Base-by-base conservation (phyloP, 1,284 basidiomycete species). In the Fomitopsis schrenkii region DNA sequence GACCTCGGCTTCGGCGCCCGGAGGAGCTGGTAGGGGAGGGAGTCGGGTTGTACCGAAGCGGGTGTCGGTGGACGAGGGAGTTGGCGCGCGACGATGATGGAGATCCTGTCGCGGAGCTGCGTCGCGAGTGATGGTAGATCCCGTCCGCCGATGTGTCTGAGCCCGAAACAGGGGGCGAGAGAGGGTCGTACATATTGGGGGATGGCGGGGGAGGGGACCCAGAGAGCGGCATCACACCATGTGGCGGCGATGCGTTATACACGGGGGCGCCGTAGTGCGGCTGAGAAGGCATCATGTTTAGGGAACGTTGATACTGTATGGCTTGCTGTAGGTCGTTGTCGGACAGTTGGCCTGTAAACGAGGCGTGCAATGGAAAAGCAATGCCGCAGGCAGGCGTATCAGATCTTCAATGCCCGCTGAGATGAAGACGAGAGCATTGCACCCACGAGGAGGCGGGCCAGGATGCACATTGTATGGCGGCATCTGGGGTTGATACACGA, bases 101-200 rank as follows among this genome's bases (percentile, higher is more conserved):
- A 62, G 88, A 90, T 68, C 87, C 87, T 60, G 86, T 83, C 71
- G 85, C 85, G 73, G 86, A 89, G 73, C 85, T 88, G 79, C 90
- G 90, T 72, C 82, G 76, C 63, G 88, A 90, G 73, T 87, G 83
- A 59, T 82, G 82, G 81, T 91, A 90, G 66, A 87, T 75, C 69
- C 87, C 87, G 82, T 91, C 88, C 68, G 80, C 87, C 71, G 89
- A 91, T 71, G 88, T 89, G 77, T 92, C 90, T 77, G 90, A 91
- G 78, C 90, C 90, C 77, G 89, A 91, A 72, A 91, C 80, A 76
- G 87, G 88, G 74, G 90, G 90, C 59, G 89, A 90, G 70, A 91
- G 79, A 72, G 90, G 85, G 77, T 89, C 88, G 76, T 91, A 91
- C 77, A 88, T 83, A 77, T 86, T 83, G 74, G 90, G 89, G 67